Conservation (phyloP, 208 protist genomes). For the Wallacemonas sp. region DNA sequence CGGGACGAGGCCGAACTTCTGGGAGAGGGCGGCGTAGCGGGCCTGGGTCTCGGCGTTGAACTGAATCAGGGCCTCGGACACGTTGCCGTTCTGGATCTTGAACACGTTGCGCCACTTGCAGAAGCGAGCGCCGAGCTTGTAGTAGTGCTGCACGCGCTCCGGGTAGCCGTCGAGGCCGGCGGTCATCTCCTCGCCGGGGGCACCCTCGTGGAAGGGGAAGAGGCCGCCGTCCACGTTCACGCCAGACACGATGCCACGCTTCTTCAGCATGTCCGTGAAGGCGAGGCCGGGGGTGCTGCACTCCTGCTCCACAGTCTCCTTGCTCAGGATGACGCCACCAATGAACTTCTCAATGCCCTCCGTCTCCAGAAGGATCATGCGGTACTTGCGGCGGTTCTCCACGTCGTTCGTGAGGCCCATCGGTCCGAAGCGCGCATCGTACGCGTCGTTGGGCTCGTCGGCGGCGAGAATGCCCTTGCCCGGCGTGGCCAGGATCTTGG, state of each 20-base stretch:
- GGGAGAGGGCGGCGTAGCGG: conserved; percentile 95
- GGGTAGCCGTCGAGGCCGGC: conserved; percentile 95
- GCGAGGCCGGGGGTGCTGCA: conserved; percentile 64
- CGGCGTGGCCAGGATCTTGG: conserved; percentile 33
- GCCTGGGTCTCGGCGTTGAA: conserved; percentile 95
- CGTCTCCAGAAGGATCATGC: conserved; percentile 84
- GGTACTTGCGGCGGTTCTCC: conserved; percentile 88
- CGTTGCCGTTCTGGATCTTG: conserved; percentile 91
- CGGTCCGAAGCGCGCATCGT: conserved; percentile 87
- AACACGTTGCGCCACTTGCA: conserved; percentile 97
- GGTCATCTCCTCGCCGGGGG: conserved; percentile 92
- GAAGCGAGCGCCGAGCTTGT: conserved; percentile 95
- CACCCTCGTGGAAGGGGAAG: conserved; percentile 75
- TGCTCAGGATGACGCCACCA: conserved; percentile 96
- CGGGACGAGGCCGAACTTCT: conserved; percentile 95
- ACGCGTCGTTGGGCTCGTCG: conserved; percentile 91
- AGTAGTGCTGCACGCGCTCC: conserved; percentile 91
- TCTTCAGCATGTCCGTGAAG: conserved; percentile 87
- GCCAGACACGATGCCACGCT: conserved; percentile 90
- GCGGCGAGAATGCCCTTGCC: conserved; percentile 95
- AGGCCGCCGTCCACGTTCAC: conserved; percentile 96
- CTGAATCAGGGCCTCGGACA: conserved; percentile 88
- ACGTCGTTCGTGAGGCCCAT: conserved; percentile 92
- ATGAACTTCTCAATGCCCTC: conserved; percentile 92
- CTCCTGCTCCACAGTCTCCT: conserved; percentile 96